A percentile compares a stretch with the other conserved stretches of the same genome.
phyloP scores from a whole-genome alignment of 768 basidiomycete species.

The Gloeophyllum trabeum region DNA sequence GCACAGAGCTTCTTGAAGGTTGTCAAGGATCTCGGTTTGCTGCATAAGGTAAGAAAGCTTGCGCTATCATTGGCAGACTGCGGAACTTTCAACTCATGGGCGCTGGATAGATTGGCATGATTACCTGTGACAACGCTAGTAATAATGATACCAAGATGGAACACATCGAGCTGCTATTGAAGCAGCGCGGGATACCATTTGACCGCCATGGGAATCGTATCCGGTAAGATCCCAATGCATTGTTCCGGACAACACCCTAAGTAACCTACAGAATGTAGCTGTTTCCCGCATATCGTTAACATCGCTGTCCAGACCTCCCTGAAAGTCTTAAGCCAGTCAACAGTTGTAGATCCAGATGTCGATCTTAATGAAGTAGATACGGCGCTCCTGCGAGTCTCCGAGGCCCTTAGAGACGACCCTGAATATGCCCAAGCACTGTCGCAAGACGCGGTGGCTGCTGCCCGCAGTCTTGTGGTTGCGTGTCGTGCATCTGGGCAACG shows the following conservation, averaged over 20 bases:
- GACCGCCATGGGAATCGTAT: background rate
- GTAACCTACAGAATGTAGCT: background rate
- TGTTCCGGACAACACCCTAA: background rate
- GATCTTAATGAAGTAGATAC: background rate
- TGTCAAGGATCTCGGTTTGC: background rate
- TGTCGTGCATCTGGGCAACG: slow-evolving; percentile 10
- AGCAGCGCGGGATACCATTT: background rate
- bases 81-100: background rate
- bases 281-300: slow-evolving; percentile 5
- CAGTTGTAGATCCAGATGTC: too few species aligned
- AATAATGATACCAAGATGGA: slow-evolving; percentile 5
- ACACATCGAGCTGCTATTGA: background rate
- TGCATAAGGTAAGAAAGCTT: background rate
- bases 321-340: background rate
- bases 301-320: slow-evolving; percentile 1
- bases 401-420: slow-evolving; percentile 2
- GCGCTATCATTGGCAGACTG: background rate
- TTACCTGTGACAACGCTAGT: slow-evolving; percentile 4
- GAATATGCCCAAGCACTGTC: slow-evolving; percentile 4
- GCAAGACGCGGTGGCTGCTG: slow-evolving; percentile 9
- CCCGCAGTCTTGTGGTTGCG: slow-evolving; percentile 4
- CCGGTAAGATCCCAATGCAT: background rate
- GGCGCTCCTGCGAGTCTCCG: background rate
- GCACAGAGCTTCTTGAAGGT: background rate
- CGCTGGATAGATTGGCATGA: background rate